phyloP scores from a whole-genome alignment of 257 asterid species.

The Buddleja alternifolia region DNA sequence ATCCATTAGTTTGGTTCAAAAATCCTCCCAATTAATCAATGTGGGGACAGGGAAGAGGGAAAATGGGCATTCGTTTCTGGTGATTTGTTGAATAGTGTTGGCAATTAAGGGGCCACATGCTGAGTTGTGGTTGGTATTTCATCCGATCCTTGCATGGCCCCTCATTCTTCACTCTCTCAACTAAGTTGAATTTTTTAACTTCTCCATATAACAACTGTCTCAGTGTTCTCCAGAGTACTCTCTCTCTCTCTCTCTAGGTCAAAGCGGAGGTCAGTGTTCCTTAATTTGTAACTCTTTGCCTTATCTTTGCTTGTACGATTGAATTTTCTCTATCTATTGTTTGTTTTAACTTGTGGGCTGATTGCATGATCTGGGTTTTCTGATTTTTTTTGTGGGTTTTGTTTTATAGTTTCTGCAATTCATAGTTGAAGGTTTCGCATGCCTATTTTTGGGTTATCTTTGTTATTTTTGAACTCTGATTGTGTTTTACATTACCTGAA shows the following conservation, averaged over 20 bases:
- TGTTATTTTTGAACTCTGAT: not conserved
- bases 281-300: not conserved
- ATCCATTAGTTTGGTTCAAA: too few species aligned
- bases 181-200: not conserved
- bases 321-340: not conserved
- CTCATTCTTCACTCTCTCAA: not conserved
- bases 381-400: conserved; percentile 20
- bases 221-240: not conserved
- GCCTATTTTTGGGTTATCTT: not conserved
- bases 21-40: too few species aligned
- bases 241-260: conserved; percentile 18
- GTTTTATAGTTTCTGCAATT: not conserved
- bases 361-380: conserved; percentile 18
- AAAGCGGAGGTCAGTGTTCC: conserved; percentile 30
- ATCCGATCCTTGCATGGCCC: conserved; percentile 36
- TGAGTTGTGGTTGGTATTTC: conserved; percentile 53
- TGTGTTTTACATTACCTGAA: not conserved
- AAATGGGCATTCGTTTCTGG: too few species aligned
- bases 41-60: too few species aligned
- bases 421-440: not conserved
- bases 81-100: conserved; percentile 43
- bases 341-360: not conserved
- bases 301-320: not conserved
- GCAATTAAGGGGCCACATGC: conserved; percentile 64
- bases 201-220: not conserved